Base-by-base conservation (phyloP, 1,284 basidiomycete species). In the Microbotryum silenes-acaulis region DNA sequence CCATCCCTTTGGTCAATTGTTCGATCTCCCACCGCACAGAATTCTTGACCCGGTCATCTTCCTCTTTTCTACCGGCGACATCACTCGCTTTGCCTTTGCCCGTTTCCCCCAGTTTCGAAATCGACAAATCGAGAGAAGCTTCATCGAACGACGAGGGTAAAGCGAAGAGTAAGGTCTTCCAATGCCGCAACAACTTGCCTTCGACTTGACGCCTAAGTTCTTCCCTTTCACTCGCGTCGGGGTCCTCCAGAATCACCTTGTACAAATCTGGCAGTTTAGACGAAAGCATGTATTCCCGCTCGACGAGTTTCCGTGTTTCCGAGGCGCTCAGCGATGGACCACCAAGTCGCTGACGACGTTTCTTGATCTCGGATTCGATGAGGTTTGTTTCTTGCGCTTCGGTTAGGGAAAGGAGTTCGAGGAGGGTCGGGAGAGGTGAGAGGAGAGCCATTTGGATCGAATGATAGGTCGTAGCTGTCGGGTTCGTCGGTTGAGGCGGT, bases 171-270 rank as follows among this genome's bases (percentile, higher is more conserved):
- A 83, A 79, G 20, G 79, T 79, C 60, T 83, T 79, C 65, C 82
- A 83, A 69, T 83, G 81, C 29, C 78, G 76, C 27, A 92, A 76
- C 4, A 90, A 77, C 66, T 88, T 89, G 18, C 81, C 76, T 71
- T 92, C 90, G 1, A 82, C 84, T 45, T 77, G 73, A 16, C 86
- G 79, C 27, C 89, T 82, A 10, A 87, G 75, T 3, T 85, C 49
- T 18, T 69, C 65, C 53, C 69, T 82, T 68, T 91, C 88, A 0
- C 84, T 79, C 4, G 89, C 86, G 65, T 81, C 79, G 0, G 86
- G 86, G 70, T 92, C 89, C 63, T 85, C 85, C 47, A 91, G 74
- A 25, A 91, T 77, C 70, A 89, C 85, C 45, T 83, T 78, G 71
- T 91, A 91, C 44, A 89, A 75, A 1, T 33, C 23, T 1, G 70